These are phyloP conservation scores for Schoenoplectus triqueter DNA, from an alignment of 202 grass and related monocot genomes.

Conservation along the genomic window DNA sequence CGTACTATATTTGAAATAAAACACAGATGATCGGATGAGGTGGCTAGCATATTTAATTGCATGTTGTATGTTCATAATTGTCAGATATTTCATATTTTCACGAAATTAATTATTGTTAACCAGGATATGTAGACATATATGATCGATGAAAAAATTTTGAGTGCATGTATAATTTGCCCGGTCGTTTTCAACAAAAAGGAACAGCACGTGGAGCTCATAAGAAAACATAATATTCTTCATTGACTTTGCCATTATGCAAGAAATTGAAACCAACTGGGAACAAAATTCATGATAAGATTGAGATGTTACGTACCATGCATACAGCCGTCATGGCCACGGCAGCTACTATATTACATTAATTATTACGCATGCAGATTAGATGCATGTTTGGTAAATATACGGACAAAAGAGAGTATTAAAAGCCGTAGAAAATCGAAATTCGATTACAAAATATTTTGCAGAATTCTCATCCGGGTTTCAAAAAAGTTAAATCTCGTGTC, in stretches of 20 bases:
- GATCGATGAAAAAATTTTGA: not conserved
- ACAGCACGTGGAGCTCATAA: too few species aligned
- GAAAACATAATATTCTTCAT: not conserved
- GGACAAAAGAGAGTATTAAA: not conserved
- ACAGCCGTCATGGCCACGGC: not conserved
- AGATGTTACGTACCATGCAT: constrained; percentile 1
- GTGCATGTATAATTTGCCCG: not conserved
- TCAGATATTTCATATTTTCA: not conserved
- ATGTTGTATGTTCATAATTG: not conserved
- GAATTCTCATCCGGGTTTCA: too few species aligned
- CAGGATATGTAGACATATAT: not conserved
- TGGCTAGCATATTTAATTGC: not conserved
- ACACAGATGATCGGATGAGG: not conserved
- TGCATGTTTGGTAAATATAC: not conserved
- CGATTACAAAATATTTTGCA: too few species aligned
- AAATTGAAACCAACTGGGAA: not conserved
- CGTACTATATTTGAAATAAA: not conserved
- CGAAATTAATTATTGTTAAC: not conserved
- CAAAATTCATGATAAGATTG: constrained; percentile 27
- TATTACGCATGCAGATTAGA: not conserved
- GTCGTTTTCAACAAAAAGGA: constrained; percentile 16
- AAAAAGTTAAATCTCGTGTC: too few species aligned
- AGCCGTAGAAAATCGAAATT: not conserved
- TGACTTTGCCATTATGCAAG: not conserved
- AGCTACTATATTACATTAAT: not conserved